Conservation (phyloP, 2,329 filamentous ascomycete species). For the Ceratocystis huliohia region DNA sequence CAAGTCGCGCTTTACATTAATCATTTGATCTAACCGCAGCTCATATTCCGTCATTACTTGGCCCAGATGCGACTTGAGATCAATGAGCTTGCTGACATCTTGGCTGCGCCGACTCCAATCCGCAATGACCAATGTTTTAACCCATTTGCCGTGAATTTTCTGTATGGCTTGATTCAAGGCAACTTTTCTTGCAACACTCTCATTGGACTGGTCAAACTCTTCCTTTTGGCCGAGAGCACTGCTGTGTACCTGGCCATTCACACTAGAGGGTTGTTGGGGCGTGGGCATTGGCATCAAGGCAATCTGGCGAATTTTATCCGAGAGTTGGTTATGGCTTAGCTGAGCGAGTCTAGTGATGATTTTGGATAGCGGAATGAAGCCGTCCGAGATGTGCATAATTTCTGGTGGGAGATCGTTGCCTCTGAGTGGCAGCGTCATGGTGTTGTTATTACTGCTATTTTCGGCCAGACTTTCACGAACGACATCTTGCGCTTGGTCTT, state of each 20-base stretch:
- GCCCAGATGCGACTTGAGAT: constrained; percentile 65
- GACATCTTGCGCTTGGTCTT: constrained; percentile 24
- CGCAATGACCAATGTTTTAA: constrained; percentile 80
- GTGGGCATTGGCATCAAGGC: constrained; percentile 51
- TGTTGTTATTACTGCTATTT: constrained; percentile 12
- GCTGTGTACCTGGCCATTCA: constrained; percentile 37
- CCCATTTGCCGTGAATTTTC: constrained; percentile 71
- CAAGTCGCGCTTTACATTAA: constrained; percentile 61
- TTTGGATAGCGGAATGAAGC: constrained; percentile 61
- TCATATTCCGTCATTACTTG: constrained; percentile 49
- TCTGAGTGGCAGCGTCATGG: constrained; percentile 24
- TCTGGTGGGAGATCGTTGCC: constrained; percentile 50
- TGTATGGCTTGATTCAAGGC: constrained; percentile 65
- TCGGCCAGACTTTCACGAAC: constrained; percentile 4
- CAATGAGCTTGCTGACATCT: constrained; percentile 76
- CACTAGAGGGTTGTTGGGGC: constrained; percentile 21
- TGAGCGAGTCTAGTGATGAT: constrained; percentile 71
- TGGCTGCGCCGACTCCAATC: constrained; percentile 76
- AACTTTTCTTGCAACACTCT: constrained; percentile 65
- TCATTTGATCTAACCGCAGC: constrained; percentile 47
- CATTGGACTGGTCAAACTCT: constrained; percentile 41
- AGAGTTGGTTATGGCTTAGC: constrained; percentile 66
- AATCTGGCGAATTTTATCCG: constrained; percentile 56
- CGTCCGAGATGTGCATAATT: constrained; percentile 58
- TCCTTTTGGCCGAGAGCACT: constrained; percentile 23